These are phyloP conservation scores for Atkinsonella hypoxylon DNA, from an alignment of 2,329 filamentous ascomycete species.

Conservation along the genomic window DNA sequence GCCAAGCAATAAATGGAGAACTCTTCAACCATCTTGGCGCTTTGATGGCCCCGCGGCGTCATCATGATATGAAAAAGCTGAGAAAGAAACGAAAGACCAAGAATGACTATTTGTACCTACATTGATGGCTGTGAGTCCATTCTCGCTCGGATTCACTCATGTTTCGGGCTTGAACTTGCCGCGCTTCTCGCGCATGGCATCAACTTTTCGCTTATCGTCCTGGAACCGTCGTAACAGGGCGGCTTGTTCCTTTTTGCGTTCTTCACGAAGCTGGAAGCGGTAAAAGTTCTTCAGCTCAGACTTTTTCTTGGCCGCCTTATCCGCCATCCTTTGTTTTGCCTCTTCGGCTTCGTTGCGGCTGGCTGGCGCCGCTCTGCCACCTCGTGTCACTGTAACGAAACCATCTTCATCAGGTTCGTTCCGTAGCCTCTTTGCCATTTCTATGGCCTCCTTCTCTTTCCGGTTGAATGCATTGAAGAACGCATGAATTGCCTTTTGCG, in stretches of 20 bases:
- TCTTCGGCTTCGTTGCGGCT: constrained; percentile 58
- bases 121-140: background rate
- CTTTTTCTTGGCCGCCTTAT: constrained; percentile 51
- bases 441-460: constrained; percentile 53
- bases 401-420: constrained; percentile 88
- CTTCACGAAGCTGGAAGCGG: constrained; percentile 69
- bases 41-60: constrained; percentile 43
- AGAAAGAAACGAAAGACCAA: background rate
- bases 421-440: constrained; percentile 51
- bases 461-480: constrained; percentile 76
- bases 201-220: constrained; percentile 60
- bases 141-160: constrained; percentile 13
- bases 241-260: constrained; percentile 61
- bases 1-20: constrained; percentile 13
- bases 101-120: constrained; percentile 7
- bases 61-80: constrained; percentile 24
- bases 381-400: constrained; percentile 82
- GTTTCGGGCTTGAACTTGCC: constrained; percentile 47
- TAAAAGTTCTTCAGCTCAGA: constrained; percentile 64
- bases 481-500: constrained; percentile 68
- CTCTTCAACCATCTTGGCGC: constrained; percentile 10
- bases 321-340: constrained; percentile 44
- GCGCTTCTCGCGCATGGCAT: constrained; percentile 56
- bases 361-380: constrained; percentile 63
- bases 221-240: constrained; percentile 61